phyloP scores from a whole-genome alignment of 208 protist species.

The Angomonas ambiguus region DNA sequence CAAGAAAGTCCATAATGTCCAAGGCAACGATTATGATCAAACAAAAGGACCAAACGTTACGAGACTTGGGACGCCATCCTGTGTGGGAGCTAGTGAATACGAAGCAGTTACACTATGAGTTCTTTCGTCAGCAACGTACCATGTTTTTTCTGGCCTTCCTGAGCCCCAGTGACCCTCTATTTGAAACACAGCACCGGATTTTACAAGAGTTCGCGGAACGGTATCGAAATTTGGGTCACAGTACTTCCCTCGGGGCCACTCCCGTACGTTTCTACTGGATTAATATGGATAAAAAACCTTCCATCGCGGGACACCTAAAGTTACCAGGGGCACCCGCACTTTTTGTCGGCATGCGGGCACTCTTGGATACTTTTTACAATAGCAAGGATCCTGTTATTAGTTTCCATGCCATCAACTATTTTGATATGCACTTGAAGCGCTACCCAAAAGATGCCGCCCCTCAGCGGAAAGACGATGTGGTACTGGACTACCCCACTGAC shows the following conservation, averaged over 20 bases:
- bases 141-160: slow-evolving; percentile 44
- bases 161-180: slow-evolving; percentile 37
- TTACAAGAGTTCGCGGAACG: slow-evolving; percentile 22
- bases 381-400: neutral
- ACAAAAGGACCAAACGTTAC: neutral
- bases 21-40: neutral
- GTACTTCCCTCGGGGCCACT: neutral
- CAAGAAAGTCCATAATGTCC: neutral
- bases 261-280: slow-evolving; percentile 26
- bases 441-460: slow-evolving; percentile 15
- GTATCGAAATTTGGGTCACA: neutral
- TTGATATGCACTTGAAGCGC: slow-evolving; percentile 27
- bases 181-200: slow-evolving; percentile 29
- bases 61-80: neutral
- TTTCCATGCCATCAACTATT: slow-evolving; percentile 24
- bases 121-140: slow-evolving; percentile 18
- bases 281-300: slow-evolving; percentile 34
- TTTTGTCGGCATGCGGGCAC: slow-evolving; percentile 20
- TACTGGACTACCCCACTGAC: slow-evolving; percentile 27
- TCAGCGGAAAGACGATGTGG: slow-evolving; percentile 15
- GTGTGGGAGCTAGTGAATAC: slow-evolving; percentile 7
- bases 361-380: slow-evolving; percentile 13
- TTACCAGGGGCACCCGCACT: slow-evolving; percentile 31
- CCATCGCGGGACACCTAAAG: slow-evolving; percentile 19
- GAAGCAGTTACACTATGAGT: slow-evolving; percentile 27